Base-by-base conservation (phyloP, 495 filamentous ascomycete genomes). In the Penicillium verhagenii region DNA sequence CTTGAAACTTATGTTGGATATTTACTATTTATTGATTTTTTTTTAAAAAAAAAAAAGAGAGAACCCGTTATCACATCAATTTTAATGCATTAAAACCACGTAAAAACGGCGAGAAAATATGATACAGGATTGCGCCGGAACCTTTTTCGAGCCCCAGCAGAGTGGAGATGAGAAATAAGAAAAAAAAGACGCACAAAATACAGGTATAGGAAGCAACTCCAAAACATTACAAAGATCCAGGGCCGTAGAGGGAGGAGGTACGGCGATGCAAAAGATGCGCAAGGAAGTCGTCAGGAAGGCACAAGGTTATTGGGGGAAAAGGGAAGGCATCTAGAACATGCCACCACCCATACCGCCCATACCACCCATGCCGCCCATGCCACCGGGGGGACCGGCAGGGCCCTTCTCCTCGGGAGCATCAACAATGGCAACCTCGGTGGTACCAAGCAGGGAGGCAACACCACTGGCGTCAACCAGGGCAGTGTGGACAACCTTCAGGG, bases 401-500 rank as follows among this genome's bases (percentile, higher is more conserved):
- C 74, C 81, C 88, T 96, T 96, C 73, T 96, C 92, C 70, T 96
- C 95, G 46, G 89, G 82, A 50, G 95, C 94, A 75, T 98, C 94
- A 50, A 96, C 91, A 57, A 98, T 92, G 49, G 93, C 92, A 55
- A 96, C 93, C 76, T 98, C 94, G 58, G 95, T 98, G 62, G 94
- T 98, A 73, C 94, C 94, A 58, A 98, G 88, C 52, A 98, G 84
- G 49, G 92, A 97, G 38, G 94, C 93, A 62, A 98, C 94, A 79
- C 94, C 94, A 72, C 86, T 90, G 66, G 94, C 94, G 72, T 98
- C 94, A 67, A 92, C 82, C 31, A 98, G 84, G 51, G 88, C 91
- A 56, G 93, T 98, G 61, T 94, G 91, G 66, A 98, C 94, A 58
- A 98, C 94, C 88, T 98, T 98, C 82, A 98, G 86, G 44, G 94